A percentile compares a stretch with the other conserved stretches of the same genome.
phyloP scores from a whole-genome alignment of 371 early-diverging fungal species.

The Mortierella sp. region DNA sequence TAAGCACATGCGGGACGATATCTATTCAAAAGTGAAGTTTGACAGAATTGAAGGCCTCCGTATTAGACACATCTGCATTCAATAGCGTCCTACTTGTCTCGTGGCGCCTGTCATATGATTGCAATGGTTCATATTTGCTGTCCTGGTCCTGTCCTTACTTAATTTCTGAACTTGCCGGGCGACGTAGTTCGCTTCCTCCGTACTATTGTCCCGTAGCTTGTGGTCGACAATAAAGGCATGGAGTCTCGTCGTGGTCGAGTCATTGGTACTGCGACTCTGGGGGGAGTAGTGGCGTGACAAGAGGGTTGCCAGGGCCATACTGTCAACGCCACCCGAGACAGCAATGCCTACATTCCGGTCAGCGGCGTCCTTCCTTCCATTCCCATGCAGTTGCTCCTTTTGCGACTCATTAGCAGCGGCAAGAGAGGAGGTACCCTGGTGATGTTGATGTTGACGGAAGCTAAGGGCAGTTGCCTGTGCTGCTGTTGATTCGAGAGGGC shows the following conservation, averaged over 20 bases:
- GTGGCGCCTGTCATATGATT: neutral
- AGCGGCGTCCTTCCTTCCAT: too few relatives aligned
- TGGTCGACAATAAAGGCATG: conserved; percentile 51
- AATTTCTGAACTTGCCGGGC: conserved; percentile 26
- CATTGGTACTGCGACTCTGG: too few relatives aligned
- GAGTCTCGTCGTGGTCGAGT: neutral
- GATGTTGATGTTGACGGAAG: neutral
- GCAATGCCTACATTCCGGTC: conserved; percentile 30
- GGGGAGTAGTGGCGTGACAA: neutral
- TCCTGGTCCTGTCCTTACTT: conserved; percentile 5
- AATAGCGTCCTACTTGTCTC: neutral
- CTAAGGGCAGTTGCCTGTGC: neutral
- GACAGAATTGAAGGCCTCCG: neutral
- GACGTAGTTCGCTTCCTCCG: conserved; percentile 32
- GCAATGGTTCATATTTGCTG: neutral
- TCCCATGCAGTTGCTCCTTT: neutral
- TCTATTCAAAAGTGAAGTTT: neutral
- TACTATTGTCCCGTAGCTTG: conserved; percentile 38
- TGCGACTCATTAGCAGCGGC: neutral
- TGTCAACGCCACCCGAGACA: conserved; percentile 52
- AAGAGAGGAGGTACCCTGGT: neutral
- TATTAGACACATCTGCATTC: neutral
- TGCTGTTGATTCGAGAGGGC: neutral
- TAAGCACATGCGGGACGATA: conserved; percentile 41
- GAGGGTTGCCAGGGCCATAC: conserved; percentile 40